Evolutionary conservation across 495 filamentous ascomycete species (phyloP).

Genomic region (Sabuloglossum arenarium): DNA sequence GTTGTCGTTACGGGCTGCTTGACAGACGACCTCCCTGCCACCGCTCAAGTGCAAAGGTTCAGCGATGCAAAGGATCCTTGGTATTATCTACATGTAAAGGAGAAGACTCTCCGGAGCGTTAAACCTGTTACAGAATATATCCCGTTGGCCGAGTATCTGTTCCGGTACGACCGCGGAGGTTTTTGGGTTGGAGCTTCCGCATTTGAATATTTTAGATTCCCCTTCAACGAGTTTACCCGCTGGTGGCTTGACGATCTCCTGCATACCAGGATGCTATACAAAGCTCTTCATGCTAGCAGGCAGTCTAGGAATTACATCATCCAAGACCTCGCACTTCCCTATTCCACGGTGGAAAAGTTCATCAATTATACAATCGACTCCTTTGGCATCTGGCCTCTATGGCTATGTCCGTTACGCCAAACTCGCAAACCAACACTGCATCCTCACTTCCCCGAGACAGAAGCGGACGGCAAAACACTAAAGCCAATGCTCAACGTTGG

Average conservation of each 20-base stretch:
- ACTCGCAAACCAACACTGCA: conserved; percentile 5
- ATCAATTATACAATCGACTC: conserved; percentile 23
- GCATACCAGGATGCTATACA: conserved; percentile 35
- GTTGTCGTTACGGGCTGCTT: conserved; percentile 29
- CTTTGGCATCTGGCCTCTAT: conserved; percentile 33
- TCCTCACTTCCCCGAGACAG: conserved; percentile 12
- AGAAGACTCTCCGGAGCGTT: conserved; percentile 1
- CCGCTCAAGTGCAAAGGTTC: conserved; percentile 16
- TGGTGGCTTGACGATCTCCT: conserved; percentile 30
- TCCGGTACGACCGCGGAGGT: conserved; percentile 41
- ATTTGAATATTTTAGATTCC: conserved; percentile 32
- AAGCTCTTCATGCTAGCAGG: conserved; percentile 31
- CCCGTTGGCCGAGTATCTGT: conserved; percentile 36
- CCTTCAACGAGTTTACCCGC: conserved; percentile 32
- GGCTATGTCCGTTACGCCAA: conserved; percentile 32
- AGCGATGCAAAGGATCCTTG: conserved; percentile 30
- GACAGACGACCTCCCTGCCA: conserved; percentile 11
- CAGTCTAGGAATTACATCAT: conserved; percentile 25
- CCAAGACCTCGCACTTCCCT: conserved; percentile 37
- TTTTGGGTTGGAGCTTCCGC: conserved; percentile 33
- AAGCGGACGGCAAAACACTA: conserved; percentile 10
- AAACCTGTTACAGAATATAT: conserved; percentile 22
- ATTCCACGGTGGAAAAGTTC: conserved; percentile 22
- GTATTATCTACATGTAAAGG: conserved; percentile 33
- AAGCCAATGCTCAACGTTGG: conserved; percentile 32